Evolutionary conservation across 805 yeast genomes (phyloP).

Genomic region (Metschnikowia matae): DNA sequence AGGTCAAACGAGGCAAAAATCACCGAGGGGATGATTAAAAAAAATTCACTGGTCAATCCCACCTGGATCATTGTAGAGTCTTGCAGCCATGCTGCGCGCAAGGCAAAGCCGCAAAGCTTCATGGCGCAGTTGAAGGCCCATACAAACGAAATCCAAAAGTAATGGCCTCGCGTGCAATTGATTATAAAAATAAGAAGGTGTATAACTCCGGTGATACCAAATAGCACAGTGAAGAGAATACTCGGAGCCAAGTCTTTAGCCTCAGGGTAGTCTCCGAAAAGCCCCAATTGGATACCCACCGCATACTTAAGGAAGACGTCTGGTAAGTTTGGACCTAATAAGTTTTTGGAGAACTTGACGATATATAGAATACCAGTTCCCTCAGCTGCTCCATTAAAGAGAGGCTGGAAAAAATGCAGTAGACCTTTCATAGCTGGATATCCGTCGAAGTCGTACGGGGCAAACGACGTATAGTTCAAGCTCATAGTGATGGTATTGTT

Average conservation of each 20-base stretch:
- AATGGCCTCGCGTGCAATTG: slow-evolving; percentile 20
- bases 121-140: slow-evolving; percentile 16
- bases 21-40: slow-evolving; percentile 18
- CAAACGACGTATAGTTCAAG: slow-evolving; percentile 9
- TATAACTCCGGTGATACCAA: slow-evolving; percentile 13
- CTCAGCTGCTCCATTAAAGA: slow-evolving; percentile 12
- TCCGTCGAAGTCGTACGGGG: slow-evolving; percentile 15
- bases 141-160: slow-evolving; percentile 19
- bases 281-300: slow-evolving; percentile 14
- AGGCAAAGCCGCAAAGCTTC: slow-evolving; percentile 16
- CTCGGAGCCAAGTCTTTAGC: slow-evolving; percentile 18
- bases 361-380: slow-evolving; percentile 16
- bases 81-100: slow-evolving; percentile 17
- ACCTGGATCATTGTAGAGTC: slow-evolving; percentile 13
- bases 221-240: slow-evolving; percentile 16
- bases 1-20: slow-evolving; percentile 19
- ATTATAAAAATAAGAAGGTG: slow-evolving; percentile 16
- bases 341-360: slow-evolving; percentile 7
- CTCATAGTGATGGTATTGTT: not conserved
- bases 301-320: slow-evolving; percentile 11
- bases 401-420: slow-evolving; percentile 10
- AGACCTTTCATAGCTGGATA: slow-evolving; percentile 18
- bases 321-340: slow-evolving; percentile 13
- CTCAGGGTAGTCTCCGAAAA: slow-evolving; percentile 21
- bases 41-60: slow-evolving; percentile 18